Percentiles rank a stretch among this genome's conserved stretches.
Evolutionary conservation across 768 basidiomycete species (phyloP).

Genomic region (Phanerochaete sordida): DNA sequence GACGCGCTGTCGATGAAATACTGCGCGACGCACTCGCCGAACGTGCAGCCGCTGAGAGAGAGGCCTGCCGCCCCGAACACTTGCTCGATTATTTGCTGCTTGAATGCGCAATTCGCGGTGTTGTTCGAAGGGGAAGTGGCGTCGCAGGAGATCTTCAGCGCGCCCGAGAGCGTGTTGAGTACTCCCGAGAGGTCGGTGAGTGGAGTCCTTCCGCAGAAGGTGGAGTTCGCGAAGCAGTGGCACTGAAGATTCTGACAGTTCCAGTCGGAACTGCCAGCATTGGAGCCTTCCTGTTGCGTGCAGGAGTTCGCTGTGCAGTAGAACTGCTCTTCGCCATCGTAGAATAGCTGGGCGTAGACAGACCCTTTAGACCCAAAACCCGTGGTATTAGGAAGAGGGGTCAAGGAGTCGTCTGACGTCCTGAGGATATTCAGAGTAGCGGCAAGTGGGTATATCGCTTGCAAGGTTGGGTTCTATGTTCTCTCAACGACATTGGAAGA

Average conservation of each 20-base stretch:
- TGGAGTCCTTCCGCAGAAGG: constrained; percentile 67
- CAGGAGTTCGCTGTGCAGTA: constrained; percentile 75
- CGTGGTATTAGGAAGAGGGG: constrained; percentile 62
- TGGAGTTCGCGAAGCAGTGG: constrained; percentile 61
- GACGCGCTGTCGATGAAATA: constrained; percentile 61
- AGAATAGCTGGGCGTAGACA: constrained; percentile 70
- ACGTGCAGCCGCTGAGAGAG: constrained; percentile 66
- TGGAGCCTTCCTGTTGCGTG: constrained; percentile 47
- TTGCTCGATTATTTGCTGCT: constrained; percentile 59
- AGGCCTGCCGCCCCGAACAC: constrained; percentile 78
- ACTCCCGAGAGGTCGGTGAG: constrained; percentile 49
- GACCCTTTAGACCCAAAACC: constrained; percentile 52
- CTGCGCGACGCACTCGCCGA: constrained; percentile 88
- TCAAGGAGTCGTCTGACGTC: constrained; percentile 63
- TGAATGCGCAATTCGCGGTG: constrained; percentile 68
- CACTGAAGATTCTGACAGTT: constrained; percentile 72
- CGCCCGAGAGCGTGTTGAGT: constrained; percentile 64
- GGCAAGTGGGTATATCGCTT: constrained; percentile 65
- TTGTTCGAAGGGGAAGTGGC: constrained; percentile 39
- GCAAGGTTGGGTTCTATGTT: constrained; percentile 77
- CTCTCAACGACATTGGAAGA: neutral
- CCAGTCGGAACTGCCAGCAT: constrained; percentile 51
- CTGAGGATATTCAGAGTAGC: constrained; percentile 80
- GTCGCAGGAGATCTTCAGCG: constrained; percentile 67
- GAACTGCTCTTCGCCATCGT: constrained; percentile 85